These are phyloP conservation scores for Adansonia grandidieri DNA, from an alignment of 441 rosid genomes.

Conservation along the genomic window DNA sequence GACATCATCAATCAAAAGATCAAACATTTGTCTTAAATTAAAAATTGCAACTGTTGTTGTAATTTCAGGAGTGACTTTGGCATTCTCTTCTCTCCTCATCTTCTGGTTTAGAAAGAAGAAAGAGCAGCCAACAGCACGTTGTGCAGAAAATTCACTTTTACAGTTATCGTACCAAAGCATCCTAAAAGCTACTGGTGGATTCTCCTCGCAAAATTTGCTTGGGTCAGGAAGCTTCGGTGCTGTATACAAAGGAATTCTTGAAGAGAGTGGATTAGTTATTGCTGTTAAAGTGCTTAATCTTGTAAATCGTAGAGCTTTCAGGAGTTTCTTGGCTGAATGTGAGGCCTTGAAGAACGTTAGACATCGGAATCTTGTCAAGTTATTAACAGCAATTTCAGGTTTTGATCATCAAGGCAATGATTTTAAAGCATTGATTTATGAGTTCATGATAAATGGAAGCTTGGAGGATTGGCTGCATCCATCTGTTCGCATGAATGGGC, in stretches of 20 bases:
- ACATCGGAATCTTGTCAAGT: neutral
- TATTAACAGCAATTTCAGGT: neutral
- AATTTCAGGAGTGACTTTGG: neutral
- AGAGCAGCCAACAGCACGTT: neutral
- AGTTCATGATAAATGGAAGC: neutral
- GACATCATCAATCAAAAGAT: neutral
- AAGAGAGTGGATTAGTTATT: neutral
- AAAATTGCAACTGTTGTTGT: neutral
- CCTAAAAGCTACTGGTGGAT: conserved; percentile 32
- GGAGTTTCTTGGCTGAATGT: conserved; percentile 17
- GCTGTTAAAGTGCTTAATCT: conserved; percentile 17
- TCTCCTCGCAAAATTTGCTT: conserved; percentile 28
- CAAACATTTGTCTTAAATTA: neutral
- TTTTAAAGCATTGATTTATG: neutral
- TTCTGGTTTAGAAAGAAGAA: neutral
- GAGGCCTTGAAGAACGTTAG: neutral
- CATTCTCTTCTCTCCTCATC: neutral
- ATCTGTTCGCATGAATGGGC: neutral
- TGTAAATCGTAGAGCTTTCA: neutral
- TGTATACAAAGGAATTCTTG: conserved; percentile 36
- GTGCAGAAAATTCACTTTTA: neutral
- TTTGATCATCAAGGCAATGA: neutral
- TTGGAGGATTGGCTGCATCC: neutral
- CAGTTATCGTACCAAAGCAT: conserved; percentile 29
- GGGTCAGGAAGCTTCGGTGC: conserved; percentile 11